phyloP scores from a whole-genome alignment of 2,329 filamentous ascomycete genomes.

The Aspergillus calidoustus region DNA sequence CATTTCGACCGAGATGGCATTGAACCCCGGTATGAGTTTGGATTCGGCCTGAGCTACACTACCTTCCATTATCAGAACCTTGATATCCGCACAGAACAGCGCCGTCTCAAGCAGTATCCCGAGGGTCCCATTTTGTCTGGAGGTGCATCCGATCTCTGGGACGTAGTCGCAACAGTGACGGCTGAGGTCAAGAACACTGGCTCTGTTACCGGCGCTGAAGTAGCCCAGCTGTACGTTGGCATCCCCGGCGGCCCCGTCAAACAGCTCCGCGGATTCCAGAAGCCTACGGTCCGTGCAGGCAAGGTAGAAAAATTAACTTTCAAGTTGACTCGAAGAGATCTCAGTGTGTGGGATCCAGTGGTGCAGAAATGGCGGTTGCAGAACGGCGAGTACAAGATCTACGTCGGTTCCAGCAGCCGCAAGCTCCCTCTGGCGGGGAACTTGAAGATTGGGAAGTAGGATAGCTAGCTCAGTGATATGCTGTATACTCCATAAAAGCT shows the following conservation, averaged over 20 bases:
- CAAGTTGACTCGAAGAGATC: slow-evolving; percentile 41
- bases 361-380: slow-evolving; percentile 31
- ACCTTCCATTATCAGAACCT: too few relatives aligned
- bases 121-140: slow-evolving; percentile 34
- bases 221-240: slow-evolving; percentile 59
- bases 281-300: slow-evolving; percentile 49
- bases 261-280: slow-evolving; percentile 59
- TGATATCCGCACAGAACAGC: too few relatives aligned
- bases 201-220: slow-evolving; percentile 49
- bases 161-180: slow-evolving; percentile 52
- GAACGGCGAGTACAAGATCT: slow-evolving; percentile 24
- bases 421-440: slow-evolving; percentile 23
- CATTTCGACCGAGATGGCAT: too few relatives aligned
- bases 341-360: slow-evolving; percentile 36
- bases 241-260: slow-evolving; percentile 38
- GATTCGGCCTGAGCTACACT: too few relatives aligned
- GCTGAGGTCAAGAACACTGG: slow-evolving; percentile 58
- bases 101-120: too few relatives aligned
- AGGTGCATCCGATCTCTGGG: slow-evolving; percentile 58
- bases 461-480: too few relatives aligned
- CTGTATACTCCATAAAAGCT: too few relatives aligned
- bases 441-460: too few relatives aligned
- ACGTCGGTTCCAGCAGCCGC: slow-evolving; percentile 30
- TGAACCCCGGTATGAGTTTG: too few relatives aligned
- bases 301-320: slow-evolving; percentile 49